Conservation (phyloP, 257 asterid species). For the Sherardia arvensis region DNA sequence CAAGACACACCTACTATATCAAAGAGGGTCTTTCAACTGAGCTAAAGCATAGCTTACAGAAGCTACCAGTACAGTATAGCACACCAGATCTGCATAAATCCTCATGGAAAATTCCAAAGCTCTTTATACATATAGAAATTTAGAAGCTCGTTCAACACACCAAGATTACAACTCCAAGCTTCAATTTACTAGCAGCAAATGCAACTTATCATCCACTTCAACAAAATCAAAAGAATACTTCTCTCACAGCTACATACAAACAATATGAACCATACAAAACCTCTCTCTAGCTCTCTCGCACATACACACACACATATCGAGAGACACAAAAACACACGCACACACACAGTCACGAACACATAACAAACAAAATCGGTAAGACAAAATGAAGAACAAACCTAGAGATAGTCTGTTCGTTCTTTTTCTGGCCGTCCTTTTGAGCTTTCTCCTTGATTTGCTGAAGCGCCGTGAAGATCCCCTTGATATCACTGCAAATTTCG, state of each 20-base stretch:
- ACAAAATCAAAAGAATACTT: background rate
- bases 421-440: constrained; percentile 77
- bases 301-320: background rate
- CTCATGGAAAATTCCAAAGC: background rate
- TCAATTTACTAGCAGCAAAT: background rate
- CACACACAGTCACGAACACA: background rate
- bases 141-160: background rate
- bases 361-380: background rate
- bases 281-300: background rate
- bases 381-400: constrained; percentile 36
- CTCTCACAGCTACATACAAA: background rate
- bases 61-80: background rate
- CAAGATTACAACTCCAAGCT: background rate
- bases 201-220: background rate
- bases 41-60: background rate
- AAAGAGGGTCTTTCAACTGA: background rate
- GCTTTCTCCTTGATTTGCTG: constrained; percentile 83
- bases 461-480: constrained; percentile 81
- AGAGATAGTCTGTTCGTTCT: constrained; percentile 86
- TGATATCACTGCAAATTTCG: constrained; percentile 52
- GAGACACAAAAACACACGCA: background rate
- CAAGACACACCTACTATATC: background rate
- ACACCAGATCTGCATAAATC: background rate
- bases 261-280: background rate
- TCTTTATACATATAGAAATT: background rate